Evolutionary conservation across 148 eudicot genomes (phyloP), one percentile per base, ranked within the genome.

Genomic region (Hydrangea macrophylla): DNA sequence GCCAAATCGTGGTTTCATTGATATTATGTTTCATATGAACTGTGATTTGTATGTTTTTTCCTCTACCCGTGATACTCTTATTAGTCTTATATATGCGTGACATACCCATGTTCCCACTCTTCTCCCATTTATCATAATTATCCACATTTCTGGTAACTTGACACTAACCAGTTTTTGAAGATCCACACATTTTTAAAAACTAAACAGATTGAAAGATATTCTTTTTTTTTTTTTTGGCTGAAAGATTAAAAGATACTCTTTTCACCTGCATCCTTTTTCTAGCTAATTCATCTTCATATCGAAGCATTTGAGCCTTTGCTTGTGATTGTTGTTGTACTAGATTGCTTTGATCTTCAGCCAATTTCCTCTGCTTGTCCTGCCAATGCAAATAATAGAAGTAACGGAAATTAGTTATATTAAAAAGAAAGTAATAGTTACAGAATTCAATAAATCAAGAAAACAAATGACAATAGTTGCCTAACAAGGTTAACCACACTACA

Each of bases 251-350:
- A n/a, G n/a, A n/a, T 25, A 56, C 32, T 56, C 23, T 12, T 67
- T 57, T 27, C 24, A 86, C 99, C 97, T 90, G 99, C 93, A 90
- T 82, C 72, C 99, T 78, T 85, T 88, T 88, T 55, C 99, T 88
- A 62, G 96, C 88, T 72, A 90, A 69, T 55, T 94, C 96, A 79
- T 94, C 99, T 80, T 94, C 97, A 42, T 88, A 86, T 35, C 97
- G 86, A 85, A 88, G 35, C 65, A 83, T 82, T 83, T 94, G 99
- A 11, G 99, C 99, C 72, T 88, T 88, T 45, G 83, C 78, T 55
- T 90, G 99, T 65, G 92, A 75, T 74, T 94, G 93, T 68, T 94
- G 92, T 50, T 90, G 97, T 70, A 75, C 48, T 35, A 90, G 72
- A 64, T 87, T 75, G 80, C 99, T 88, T 74, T 94, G 97, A 63